phyloP scores from a whole-genome alignment of 768 basidiomycete species.

The Jaapia argillacea region DNA sequence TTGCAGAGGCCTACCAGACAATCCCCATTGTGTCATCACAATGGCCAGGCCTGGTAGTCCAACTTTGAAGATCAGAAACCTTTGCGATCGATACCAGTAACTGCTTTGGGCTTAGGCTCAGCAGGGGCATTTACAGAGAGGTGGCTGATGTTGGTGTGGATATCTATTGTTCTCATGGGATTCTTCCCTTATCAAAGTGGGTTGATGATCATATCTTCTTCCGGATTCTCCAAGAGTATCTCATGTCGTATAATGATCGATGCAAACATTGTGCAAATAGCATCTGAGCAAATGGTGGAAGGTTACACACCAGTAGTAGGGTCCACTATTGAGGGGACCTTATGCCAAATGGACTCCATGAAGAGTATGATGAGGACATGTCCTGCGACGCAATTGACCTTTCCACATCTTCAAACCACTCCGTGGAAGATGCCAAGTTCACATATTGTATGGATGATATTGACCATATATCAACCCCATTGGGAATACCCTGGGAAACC shows the following conservation, averaged over 20 bases:
- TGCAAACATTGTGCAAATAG: constrained; percentile 4
- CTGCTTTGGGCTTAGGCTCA: constrained; percentile 3
- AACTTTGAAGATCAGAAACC: constrained; percentile 1
- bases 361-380: constrained; percentile 26
- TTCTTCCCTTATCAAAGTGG: too few species aligned
- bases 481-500: constrained; percentile 23
- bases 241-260: constrained; percentile 18
- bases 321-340: constrained; percentile 19
- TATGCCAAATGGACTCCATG: constrained; percentile 7
- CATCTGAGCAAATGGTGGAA: constrained; percentile 7
- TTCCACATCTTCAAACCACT: constrained; percentile 12
- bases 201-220: constrained; percentile 16
- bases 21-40: constrained; percentile 21
- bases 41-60: constrained; percentile 25
- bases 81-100: constrained; percentile 7
- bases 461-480: constrained; percentile 17
- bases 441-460: constrained; percentile 22
- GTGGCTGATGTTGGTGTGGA: constrained; percentile 8
- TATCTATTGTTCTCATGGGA: constrained; percentile 8
- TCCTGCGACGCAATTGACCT: constrained; percentile 11
- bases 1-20: constrained; percentile 28
- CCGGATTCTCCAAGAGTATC: constrained; percentile 4
- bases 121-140: constrained; percentile 3
- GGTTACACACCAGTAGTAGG: too few species aligned
- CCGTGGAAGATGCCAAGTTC: constrained; percentile 9